A percentile compares a stretch with the other conserved stretches of the same genome.
Conservation (phyloP, 371 early-diverging fungal species). For the Mucor velutinosus region DNA sequence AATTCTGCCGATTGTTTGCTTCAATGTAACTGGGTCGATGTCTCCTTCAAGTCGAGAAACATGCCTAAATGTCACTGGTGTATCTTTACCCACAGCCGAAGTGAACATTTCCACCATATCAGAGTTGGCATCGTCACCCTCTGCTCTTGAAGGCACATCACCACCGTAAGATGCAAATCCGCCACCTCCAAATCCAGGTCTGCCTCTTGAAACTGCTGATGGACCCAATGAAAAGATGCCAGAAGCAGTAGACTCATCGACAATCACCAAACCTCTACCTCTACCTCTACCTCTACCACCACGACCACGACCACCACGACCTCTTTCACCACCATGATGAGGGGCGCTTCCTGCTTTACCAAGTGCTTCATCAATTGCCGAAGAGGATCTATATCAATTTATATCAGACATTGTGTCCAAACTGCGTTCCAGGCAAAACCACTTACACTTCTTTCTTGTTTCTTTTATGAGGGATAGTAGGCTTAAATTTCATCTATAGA, state of each 20-base stretch:
- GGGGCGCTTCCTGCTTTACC: slow-evolving; percentile 18
- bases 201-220: slow-evolving; percentile 33
- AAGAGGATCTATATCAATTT: slow-evolving; percentile 26
- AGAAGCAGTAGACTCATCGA: slow-evolving; percentile 55
- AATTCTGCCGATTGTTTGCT: slow-evolving; percentile 20
- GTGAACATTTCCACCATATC: slow-evolving; percentile 41
- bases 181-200: slow-evolving; percentile 29
- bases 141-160: slow-evolving; percentile 25
- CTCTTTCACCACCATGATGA: slow-evolving; percentile 8
- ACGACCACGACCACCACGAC: slow-evolving; percentile 38
- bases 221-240: slow-evolving; percentile 75
- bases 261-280: slow-evolving; percentile 28
- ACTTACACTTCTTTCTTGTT: slow-evolving; percentile 66
- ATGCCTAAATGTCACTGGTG: slow-evolving; percentile 45
- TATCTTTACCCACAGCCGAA: slow-evolving; percentile 17
- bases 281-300: slow-evolving; percentile 43
- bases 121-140: slow-evolving; percentile 27
- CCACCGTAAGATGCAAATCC: slow-evolving; percentile 41
- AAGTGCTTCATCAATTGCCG: slow-evolving; percentile 43
- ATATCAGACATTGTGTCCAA: background rate
- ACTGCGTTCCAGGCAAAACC: background rate
- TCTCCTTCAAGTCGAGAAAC: slow-evolving; percentile 39
- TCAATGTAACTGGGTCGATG: slow-evolving; percentile 43
- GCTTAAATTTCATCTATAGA: slow-evolving; percentile 65
- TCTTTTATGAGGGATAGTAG: slow-evolving; percentile 63